Evolutionary conservation across 768 basidiomycete species (phyloP), one percentile per base, ranked within the genome.

Genomic region (Psilocybe azurescens): DNA sequence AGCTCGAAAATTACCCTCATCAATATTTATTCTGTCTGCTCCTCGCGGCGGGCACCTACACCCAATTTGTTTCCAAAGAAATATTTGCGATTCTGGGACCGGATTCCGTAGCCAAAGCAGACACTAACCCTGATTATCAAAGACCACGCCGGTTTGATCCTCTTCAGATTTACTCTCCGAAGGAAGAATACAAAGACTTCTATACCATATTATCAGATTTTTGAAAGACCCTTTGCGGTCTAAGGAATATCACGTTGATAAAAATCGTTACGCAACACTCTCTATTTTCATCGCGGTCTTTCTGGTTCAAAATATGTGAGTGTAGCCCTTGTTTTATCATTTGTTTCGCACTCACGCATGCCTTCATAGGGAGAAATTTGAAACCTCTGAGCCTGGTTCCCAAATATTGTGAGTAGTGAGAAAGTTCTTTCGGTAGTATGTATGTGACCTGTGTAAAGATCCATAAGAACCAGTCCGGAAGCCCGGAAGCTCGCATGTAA

Each of bases 111-210:
- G 47, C 59, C 9, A 41, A 14, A 13, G n/a, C 24, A 24, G 24
- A 56, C 20, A 24, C n/a, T 7, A 24, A 56, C 18, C 20, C 55
- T 14, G 41, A 44, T 9, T 39, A n/a, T 30, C 53, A 33, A 13
- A 53, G 39, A 53, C 56, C 56, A n/a, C 61, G 61, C 18, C 55
- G 61, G 3, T 55, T 50, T 30, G 61, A 62, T 29, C 61, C 61
- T n/a, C 55, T 62, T 8, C 61, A 62, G 28, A 41, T 62, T 36
- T 62, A 62, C 29, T 48, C 24, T 46, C 52, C 56, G 13, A 62
- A 53, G 36, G 28, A 38, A 10, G 61, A 58, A 53, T 62, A 53
- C 32, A 9, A 18, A 29, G 11, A 14, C 5, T 62, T 62, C 44
- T 62, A 62, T 28, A 18, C n/a, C 13, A 28, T 53, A 18, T 28